Conservation (phyloP, 305 asterid species). For the Caryopteris hybrid region DNA sequence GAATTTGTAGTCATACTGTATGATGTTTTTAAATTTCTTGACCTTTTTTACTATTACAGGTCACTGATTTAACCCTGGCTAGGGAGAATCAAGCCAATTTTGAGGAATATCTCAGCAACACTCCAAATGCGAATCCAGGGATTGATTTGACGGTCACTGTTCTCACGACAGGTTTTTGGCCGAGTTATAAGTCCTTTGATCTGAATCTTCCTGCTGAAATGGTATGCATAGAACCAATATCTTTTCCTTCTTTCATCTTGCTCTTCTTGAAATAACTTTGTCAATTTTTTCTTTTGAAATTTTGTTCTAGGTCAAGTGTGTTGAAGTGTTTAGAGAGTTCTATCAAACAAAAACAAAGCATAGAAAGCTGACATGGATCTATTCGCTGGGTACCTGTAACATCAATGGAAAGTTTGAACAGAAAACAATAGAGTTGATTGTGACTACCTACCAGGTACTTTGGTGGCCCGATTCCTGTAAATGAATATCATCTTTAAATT, state of each 20-base stretch:
- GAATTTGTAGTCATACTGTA: background rate
- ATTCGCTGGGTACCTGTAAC: conserved; percentile 95
- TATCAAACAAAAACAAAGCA: conserved; percentile 97
- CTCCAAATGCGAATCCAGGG: conserved; percentile 71
- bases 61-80: conserved; percentile 92
- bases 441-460: conserved; percentile 89
- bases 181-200: conserved; percentile 93
- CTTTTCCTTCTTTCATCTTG: background rate
- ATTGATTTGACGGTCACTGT: conserved; percentile 95
- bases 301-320: conserved; percentile 70
- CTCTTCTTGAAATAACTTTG: background rate
- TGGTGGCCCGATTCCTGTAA: background rate
- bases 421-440: conserved; percentile 78
- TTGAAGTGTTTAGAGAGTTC: conserved; percentile 89
- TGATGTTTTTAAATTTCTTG: background rate
- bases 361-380: conserved; percentile 87
- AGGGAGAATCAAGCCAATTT: conserved; percentile 87
- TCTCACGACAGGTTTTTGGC: conserved; percentile 97
- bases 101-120: conserved; percentile 73
- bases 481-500: background rate
- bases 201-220: conserved; percentile 94
- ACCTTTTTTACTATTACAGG: conserved; percentile 44
- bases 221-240: conserved; percentile 39
- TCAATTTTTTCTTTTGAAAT: background rate
- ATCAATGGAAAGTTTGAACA: conserved; percentile 84